phyloP scores from a whole-genome alignment of 768 basidiomycete species.

The Termitomyces heimii region DNA sequence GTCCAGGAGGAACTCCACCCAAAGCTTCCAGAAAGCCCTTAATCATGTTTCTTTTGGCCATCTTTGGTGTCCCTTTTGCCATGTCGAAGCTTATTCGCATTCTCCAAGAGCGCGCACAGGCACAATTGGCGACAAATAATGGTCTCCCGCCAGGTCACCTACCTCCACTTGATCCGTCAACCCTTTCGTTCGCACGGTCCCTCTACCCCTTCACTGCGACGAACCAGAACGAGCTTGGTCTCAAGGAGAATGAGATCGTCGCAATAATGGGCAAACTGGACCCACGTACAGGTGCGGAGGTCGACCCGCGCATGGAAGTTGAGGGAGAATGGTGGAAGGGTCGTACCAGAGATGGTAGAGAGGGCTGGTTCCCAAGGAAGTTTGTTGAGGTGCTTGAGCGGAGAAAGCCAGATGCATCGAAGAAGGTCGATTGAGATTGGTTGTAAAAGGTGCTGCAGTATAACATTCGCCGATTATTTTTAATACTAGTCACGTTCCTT shows the following conservation, averaged over 20 bases:
- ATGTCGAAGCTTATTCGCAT: constrained; percentile 88
- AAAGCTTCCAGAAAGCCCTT: constrained; percentile 86
- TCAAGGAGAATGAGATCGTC: constrained; percentile 90
- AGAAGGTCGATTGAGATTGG: constrained; percentile 16
- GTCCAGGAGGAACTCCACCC: constrained; percentile 37
- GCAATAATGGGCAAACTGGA: constrained; percentile 83
- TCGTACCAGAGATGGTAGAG: constrained; percentile 82
- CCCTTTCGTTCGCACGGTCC: constrained; percentile 80
- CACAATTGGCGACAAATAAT: constrained; percentile 35
- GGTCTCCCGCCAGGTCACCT: constrained; percentile 33
- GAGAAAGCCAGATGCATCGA: constrained; percentile 20
- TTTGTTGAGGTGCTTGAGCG: constrained; percentile 75
- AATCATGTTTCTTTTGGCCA: constrained; percentile 87
- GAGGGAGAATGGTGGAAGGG: constrained; percentile 93
- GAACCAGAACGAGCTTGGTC: constrained; percentile 71
- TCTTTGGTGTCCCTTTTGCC: constrained; percentile 88
- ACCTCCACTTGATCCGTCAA: constrained; percentile 70
- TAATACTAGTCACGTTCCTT: neutral
- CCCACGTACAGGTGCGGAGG: constrained; percentile 59
- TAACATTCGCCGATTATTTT: neutral
- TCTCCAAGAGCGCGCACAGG: constrained; percentile 60
- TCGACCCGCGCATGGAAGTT: constrained; percentile 57
- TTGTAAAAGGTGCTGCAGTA: neutral
- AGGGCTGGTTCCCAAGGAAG: constrained; percentile 93
- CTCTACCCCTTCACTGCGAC: constrained; percentile 72